Evolutionary conservation across 805 yeast species (phyloP).

Genomic region (Metschnikowia picachoensis): DNA sequence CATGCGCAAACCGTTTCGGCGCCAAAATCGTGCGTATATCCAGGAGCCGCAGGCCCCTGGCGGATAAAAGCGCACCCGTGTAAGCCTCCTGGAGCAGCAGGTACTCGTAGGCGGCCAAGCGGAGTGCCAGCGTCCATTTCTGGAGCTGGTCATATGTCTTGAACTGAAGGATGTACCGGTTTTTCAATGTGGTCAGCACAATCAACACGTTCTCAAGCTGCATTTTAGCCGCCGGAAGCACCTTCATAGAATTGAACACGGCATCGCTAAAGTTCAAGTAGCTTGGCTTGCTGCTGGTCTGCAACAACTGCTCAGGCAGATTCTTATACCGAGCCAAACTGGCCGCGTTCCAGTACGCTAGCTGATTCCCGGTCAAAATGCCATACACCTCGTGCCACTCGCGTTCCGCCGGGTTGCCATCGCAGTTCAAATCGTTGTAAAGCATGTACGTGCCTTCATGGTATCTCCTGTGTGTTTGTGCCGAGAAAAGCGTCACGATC

Average conservation of each 20-base stretch:
- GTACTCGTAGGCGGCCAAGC: conserved; percentile 78
- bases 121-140: conserved; percentile 79
- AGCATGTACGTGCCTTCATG: conserved; percentile 74
- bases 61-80: conserved; percentile 88
- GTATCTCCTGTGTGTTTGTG: conserved; percentile 73
- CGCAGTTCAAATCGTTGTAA: conserved; percentile 67
- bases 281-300: conserved; percentile 69
- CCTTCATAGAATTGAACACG: conserved; percentile 66
- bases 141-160: conserved; percentile 58
- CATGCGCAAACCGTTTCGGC: conserved; percentile 80
- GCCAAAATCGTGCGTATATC: conserved; percentile 84
- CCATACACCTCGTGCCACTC: conserved; percentile 94
- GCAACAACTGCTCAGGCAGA: conserved; percentile 51
- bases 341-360: conserved; percentile 89
- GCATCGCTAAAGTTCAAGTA: conserved; percentile 92
- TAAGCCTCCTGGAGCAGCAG: conserved; percentile 88
- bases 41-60: conserved; percentile 83
- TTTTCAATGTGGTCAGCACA: conserved; percentile 90
- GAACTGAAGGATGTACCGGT: conserved; percentile 79
- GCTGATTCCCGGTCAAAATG: conserved; percentile 81
- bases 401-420: conserved; percentile 81
- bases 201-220: conserved; percentile 73
- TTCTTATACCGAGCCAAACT: conserved; percentile 50
- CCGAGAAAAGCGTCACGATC: conserved; percentile 66
- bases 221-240: conserved; percentile 59